Conservation (phyloP, 768 basidiomycete species). For the Kondoa malvinella region DNA sequence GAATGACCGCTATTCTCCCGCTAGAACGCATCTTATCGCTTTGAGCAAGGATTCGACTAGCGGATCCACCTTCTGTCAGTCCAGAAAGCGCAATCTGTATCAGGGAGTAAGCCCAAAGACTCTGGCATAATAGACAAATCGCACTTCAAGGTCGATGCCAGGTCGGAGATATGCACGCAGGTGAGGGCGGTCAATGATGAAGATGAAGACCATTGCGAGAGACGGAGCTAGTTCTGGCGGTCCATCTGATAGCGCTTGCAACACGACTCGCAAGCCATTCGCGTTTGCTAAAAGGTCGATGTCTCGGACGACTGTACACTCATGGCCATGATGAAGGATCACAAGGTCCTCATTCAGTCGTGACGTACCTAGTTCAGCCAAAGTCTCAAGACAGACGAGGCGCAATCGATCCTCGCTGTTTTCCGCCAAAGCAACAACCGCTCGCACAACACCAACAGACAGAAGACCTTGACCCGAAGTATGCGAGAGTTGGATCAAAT, state of each 20-base stretch:
- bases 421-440: constrained; percentile 83
- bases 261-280: constrained; percentile 66
- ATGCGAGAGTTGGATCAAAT: constrained; percentile 27
- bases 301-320: constrained; percentile 58
- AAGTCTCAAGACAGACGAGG: constrained; percentile 61
- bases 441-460: constrained; percentile 62
- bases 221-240: constrained; percentile 41
- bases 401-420: constrained; percentile 78
- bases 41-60: constrained; percentile 35
- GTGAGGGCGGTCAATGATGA: constrained; percentile 67
- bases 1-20: constrained; percentile 57
- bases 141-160: constrained; percentile 84
- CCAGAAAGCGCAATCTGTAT: neutral
- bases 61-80: neutral
- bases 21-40: constrained; percentile 57
- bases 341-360: no score
- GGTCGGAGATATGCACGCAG: constrained; percentile 59
- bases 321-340: constrained; percentile 13
- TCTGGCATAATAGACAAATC: no score
- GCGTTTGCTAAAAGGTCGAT: constrained; percentile 61
- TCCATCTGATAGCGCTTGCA: constrained; percentile 78
- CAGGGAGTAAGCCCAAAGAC: no score
- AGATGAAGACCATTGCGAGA: constrained; percentile 60
- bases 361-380: constrained; percentile 69
- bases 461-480: constrained; percentile 29